Base-by-base conservation (phyloP, 257 asterid species). In the Gardenia jasminoides region DNA sequence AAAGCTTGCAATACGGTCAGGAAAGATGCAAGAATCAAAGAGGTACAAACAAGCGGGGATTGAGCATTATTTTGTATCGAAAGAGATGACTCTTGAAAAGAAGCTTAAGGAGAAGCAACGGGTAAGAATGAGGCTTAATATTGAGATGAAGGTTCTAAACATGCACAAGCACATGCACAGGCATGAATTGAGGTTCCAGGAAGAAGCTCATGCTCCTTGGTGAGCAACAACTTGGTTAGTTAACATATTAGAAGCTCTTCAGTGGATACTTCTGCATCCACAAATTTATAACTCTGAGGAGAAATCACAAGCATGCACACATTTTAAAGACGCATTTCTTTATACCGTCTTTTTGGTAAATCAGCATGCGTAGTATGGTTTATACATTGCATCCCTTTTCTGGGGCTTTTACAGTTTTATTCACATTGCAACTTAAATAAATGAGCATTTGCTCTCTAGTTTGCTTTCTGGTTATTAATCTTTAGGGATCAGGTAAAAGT, bases 41-140 rank as follows among this genome's bases (percentile, higher is more conserved):
- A 74, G 78, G 65, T 56, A 74, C 78, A 74, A 56, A 66, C 68
- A 74, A 41, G 68, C 68, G 10, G 22, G 11, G 36, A 17, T 54
- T 20, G 50, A 31, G 33, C 7, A 73, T 31, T 10, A 74, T 54
- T 52, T n/a, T 72, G 68, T 8, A 24, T 36, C 56, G 36, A 68
- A 74, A 74, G 68, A 74, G 44, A 19, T 54, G 28, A 33, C 20
- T 73, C 50, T 52, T 52, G 67, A 73, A 54, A 65, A 26, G 36
- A 52, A 73, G 20, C 77, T 73, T 16, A 10, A 2, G 33, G 44
- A 54, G 24, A 4, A 10, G 75, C 75, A 70, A 19, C 75, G 33
- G 77, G 67, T 31, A 74, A 56, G 52, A 74, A 54, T 74, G 48
- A n/a, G 19, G 59, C 19, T 67, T 28, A 4, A 30, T 10, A 48